Evolutionary conservation across 805 yeast genomes (phyloP), one percentile per base, ranked within the genome.

Genomic region (Kodamaea sagamina): DNA sequence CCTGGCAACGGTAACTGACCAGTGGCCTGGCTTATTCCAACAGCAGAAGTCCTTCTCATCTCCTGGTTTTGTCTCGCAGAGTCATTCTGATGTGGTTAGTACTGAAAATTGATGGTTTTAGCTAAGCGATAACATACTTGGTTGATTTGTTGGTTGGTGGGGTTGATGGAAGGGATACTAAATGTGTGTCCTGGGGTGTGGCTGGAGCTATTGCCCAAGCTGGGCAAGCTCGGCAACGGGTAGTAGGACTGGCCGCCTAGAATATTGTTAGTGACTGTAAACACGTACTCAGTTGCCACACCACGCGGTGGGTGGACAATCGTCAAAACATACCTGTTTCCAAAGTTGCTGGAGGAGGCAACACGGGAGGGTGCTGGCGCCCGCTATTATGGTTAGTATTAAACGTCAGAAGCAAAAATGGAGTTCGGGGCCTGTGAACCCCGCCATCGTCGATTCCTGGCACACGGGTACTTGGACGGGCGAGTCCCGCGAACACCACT

Each of bases 311-410:
- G 24, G 6, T 9, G 37, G 37, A 19, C 19, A 25, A 34, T 19
- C n/a, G n/a, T 32, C 25, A 18, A 34, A 32, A 71, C 75, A 41
- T 70, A 71, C 78, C 75, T 43, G 75, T 65, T 53, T 76, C 81
- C 48, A 76, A 64, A 31, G 73, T 63, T 12, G 78, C 77, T 12
- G 84, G 83, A 9, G 84, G 82, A 5, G 83, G 84, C 47, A 79
- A 66, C 12, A 78, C 81, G 8, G 82, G 82, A 5, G 81, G 79
- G 38, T 67, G 77, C 58, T 75, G 82, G 55, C 79, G 81, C 51
- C 82, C 77, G 47, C 44, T 41, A 15, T 12, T 15, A 17, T 7
- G 21, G 44, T 41, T 41, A 41, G 44, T 41, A 41, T 27, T 19
- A 3, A 3, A 9, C 16, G 10, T n/a, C 6, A 15, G 18, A 29